Evolutionary conservation across 768 basidiomycete species (phyloP).

Genomic region (Lentinula edodes): DNA sequence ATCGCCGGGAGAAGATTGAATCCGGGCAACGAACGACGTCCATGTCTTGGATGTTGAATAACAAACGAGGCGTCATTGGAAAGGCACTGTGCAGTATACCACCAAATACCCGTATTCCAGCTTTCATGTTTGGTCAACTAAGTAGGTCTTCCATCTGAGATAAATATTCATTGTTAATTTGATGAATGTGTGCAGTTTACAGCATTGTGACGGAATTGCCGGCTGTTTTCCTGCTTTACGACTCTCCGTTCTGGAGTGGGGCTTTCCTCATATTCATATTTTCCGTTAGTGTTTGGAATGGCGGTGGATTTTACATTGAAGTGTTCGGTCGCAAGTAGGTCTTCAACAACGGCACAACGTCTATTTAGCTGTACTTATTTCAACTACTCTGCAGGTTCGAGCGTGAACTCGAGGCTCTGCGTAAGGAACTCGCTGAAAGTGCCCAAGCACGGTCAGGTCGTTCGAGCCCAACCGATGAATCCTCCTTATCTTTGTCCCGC

Average conservation of each 20-base stretch:
- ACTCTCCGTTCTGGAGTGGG: slow-evolving; percentile 72
- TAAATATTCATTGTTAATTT: not conserved
- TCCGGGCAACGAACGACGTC: slow-evolving; percentile 90
- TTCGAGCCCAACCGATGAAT: slow-evolving; percentile 40
- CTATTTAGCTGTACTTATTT: not conserved
- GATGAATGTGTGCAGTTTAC: slow-evolving; percentile 50
- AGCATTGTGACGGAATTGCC: slow-evolving; percentile 82
- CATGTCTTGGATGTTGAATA: slow-evolving; percentile 82
- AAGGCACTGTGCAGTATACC: slow-evolving; percentile 56
- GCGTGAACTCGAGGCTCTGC: slow-evolving; percentile 82
- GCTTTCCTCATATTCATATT: slow-evolving; percentile 78
- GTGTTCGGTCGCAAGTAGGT: slow-evolving; percentile 94
- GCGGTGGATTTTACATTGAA: slow-evolving; percentile 93
- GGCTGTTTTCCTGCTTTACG: slow-evolving; percentile 77
- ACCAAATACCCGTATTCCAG: slow-evolving; percentile 54
- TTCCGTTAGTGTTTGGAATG: slow-evolving; percentile 90
- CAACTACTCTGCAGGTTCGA: slow-evolving; percentile 60
- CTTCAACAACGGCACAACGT: not conserved
- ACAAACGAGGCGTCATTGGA: slow-evolving; percentile 83
- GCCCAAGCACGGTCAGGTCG: slow-evolving; percentile 44
- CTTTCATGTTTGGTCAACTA: slow-evolving; percentile 85
- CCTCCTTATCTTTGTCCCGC: not conserved
- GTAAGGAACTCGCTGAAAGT: slow-evolving; percentile 80
- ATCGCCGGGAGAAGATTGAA: slow-evolving; percentile 83
- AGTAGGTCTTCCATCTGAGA: slow-evolving; percentile 28